A percentile compares a stretch with the other conserved stretches of the same genome.
phyloP scores from a whole-genome alignment of 192 early-diverging fungal species.

The Dissophora ornata region DNA sequence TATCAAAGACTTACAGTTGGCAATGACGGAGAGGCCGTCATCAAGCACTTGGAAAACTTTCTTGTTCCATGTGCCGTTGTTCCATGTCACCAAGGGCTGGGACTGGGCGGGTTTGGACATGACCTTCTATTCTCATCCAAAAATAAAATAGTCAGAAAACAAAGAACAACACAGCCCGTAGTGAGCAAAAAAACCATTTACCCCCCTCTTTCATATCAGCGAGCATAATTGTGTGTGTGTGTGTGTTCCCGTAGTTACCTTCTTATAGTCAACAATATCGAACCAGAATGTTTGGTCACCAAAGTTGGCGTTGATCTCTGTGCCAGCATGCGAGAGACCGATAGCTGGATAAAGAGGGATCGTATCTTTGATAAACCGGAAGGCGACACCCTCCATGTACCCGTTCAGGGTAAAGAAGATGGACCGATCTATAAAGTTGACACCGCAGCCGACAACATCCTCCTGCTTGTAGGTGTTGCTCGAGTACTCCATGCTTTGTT shows the following conservation, averaged over 20 bases:
- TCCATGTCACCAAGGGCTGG: conserved; percentile 26
- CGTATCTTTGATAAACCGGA: conserved; percentile 42
- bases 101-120: conserved; percentile 14
- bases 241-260: too few species aligned
- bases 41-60: conserved; percentile 33
- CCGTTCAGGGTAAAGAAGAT: conserved; percentile 50
- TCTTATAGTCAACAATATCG: conserved; percentile 49
- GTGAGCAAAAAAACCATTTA: too few species aligned
- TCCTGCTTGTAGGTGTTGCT: conserved; percentile 25
- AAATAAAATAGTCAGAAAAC: too few species aligned
- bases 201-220: too few species aligned
- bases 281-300: conserved; percentile 53
- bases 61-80: conserved; percentile 24
- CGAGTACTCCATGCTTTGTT: conserved; percentile 36
- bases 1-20: conserved; percentile 33
- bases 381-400: conserved; percentile 42
- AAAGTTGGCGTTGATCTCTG: conserved; percentile 54
- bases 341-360: conserved; percentile 49
- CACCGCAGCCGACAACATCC: conserved; percentile 39
- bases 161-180: too few species aligned
- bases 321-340: conserved; percentile 49
- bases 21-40: conserved; percentile 47
- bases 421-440: conserved; percentile 41
- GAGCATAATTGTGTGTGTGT: too few species aligned
- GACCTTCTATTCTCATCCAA: conserved; percentile 13